Evolutionary conservation across 2,329 filamentous ascomycete species (phyloP), one percentile per base, ranked within the genome.

Genomic region (Neofusicoccum umdonicola): DNA sequence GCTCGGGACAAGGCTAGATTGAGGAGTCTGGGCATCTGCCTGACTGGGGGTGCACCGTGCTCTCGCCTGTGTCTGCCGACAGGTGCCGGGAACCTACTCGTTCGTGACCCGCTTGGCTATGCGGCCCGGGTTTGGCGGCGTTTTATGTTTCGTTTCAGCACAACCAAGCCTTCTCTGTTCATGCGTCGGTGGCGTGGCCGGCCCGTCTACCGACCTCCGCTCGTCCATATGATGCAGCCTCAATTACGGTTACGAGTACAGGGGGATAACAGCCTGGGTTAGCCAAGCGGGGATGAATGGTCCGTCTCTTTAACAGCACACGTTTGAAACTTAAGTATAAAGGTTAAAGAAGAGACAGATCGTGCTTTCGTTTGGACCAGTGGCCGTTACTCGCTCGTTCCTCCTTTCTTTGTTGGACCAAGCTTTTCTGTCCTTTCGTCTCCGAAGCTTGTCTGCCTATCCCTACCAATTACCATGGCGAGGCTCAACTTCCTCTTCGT

Each of bases 151-250:
- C 31, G 56, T 37, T 47, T 60, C 56, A 60, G 41, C 41, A 47
- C 27, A 12, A 19, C 22, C 42, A 45, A 47, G 42, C 56, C 19
- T 47, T 22, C 42, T 34, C 19, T 11, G 13, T 4, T 44, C 42
- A 44, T 44, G 42, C 42, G 47, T 22, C 13, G 27, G 48, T 51
- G 41, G 54, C 41, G 54, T 45, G 13, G 50, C n/a, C 56, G 56
- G 56, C 41, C 56, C 56, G 56, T 35, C n/a, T 47, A 35, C 56
- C 56, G 41, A 22, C 22, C 27, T 47, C 56, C 56, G 56, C 17
- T 48, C 56, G 31, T 47, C 42, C 42, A 60, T 60, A 60, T 60
- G 56, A 60, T 48, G 56, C 56, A 35, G 42, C 56, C 56, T 37
- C 44, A 17, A 37, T 45, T 47, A 31, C 22, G 19, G 15, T 58